Base-by-base conservation (phyloP, 1,284 basidiomycete species). In the Cerioporus squamosus region DNA sequence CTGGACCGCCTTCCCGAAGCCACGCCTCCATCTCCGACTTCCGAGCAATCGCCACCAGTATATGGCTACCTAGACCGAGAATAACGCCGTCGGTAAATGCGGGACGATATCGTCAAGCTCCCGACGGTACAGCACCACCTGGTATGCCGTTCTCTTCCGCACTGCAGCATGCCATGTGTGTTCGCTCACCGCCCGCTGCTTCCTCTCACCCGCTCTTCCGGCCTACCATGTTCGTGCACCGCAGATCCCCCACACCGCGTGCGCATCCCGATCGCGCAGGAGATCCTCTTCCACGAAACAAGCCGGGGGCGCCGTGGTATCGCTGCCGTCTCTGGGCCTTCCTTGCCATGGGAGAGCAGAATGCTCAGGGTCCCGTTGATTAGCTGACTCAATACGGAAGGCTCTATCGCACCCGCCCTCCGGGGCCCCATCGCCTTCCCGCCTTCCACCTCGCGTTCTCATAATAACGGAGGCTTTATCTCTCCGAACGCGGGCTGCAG, bases 201-300 rank as follows among this genome's bases (percentile, higher is more conserved):
- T 46, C 45, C 36, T 44, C 38, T 15, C 39, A 26, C 39, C 39
- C 24, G 22, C 17, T 26, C 50, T 31, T 12, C 45, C 45, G 31
- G n/a, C 24, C 43, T 44, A 18, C 57, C 61, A 39, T 18, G 40
- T 60, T 46, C 36, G 59, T 44, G 39, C 56, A n/a, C 33, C 44
- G 62, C n/a, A 23, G 59, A 61, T 64, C 62, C 62, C 62, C 62
- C 59, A 36, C 62, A 64, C 57, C 52, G 40, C 48, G 49, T 44
- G 44, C 52, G 23, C 33, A 5, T 36, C 40, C 40, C 29, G 49
- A 54, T 53, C 51, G 55, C 44, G 36, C 7, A 39, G 46, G 47
- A n/a, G 59, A 64, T 64, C 59, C 46, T 55, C 62, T 53, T 40
- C 48, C 40, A 43, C 31, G 47, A 47, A 44, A 60, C 62, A 47